phyloP scores from a whole-genome alignment of 2,329 filamentous ascomycete genomes.

The Emericellopsis cladophorae region DNA sequence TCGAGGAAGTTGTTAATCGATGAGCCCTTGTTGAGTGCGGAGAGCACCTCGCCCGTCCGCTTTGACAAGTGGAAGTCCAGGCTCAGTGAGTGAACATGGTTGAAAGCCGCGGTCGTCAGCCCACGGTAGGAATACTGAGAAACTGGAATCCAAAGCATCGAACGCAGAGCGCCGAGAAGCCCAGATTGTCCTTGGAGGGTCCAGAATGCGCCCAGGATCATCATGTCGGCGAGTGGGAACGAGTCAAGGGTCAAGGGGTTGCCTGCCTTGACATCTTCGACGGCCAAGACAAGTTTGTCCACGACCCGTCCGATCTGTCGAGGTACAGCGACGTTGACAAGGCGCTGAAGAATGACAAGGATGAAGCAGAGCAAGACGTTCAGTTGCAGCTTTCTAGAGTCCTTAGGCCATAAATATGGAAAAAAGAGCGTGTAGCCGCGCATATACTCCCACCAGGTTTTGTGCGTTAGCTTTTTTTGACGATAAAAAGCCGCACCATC shows the following conservation, averaged over 20 bases:
- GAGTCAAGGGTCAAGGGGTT: conserved; percentile 18
- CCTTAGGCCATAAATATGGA: conserved; percentile 90
- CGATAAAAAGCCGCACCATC: conserved; percentile 75
- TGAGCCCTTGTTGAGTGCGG: conserved; percentile 88
- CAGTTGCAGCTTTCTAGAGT: conserved; percentile 58
- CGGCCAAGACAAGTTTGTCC: conserved; percentile 47
- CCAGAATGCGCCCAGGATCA: conserved; percentile 50
- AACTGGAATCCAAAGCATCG: conserved; percentile 89
- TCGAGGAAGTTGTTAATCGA: conserved; percentile 95
- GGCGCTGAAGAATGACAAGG: conserved; percentile 67
- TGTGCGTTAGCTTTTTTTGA: conserved; percentile 72
- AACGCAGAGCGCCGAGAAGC: conserved; percentile 68
- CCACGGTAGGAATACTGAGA: conserved; percentile 95
- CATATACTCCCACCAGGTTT: conserved; percentile 93
- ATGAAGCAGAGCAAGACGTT: conserved; percentile 73
- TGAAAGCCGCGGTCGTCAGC: conserved; percentile 87
- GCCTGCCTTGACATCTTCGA: conserved; percentile 32
- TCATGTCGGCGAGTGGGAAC: conserved; percentile 21
- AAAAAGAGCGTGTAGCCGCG: conserved; percentile 89
- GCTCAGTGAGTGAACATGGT: conserved; percentile 91
- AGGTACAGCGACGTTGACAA: conserved; percentile 79
- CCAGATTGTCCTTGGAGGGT: conserved; percentile 86
- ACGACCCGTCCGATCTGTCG: conserved; percentile 70
- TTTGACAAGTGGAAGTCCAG: conserved; percentile 95
- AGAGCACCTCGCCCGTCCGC: conserved; percentile 90